Base-by-base conservation (phyloP, 768 basidiomycete species). In the Fistulinella prunicolor region DNA sequence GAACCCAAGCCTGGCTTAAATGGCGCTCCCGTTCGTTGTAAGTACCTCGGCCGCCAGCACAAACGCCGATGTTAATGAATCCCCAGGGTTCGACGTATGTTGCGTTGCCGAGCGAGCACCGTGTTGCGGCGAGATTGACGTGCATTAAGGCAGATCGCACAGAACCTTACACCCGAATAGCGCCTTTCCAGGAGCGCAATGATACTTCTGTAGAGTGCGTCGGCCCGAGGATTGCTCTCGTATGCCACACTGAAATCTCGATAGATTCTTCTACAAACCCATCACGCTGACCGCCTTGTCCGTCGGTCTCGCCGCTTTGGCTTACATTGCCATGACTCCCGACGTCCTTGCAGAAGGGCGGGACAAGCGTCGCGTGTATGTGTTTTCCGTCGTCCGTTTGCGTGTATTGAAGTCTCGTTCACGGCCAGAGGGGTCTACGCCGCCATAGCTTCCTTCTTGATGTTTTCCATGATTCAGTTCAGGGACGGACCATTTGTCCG, bases 401-500 rank as follows among this genome's bases (percentile, higher is more conserved):
- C n/a, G 14, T 16, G 21, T 38, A 2, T 39, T 42, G 49, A 51
- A 39, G 47, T 53, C 41, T 55, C 53, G 49, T 47, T 48, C 56
- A 44, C 45, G 19, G 39, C 23, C 60, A 91, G 89, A 42, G 90
- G 90, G 22, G 76, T 79, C 37, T 92, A 89, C 54, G 89, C 90
- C 44, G 77, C 85, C 10, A 73, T 86, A 40, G 75, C 76, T 9
- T 78, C 85, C 36, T 93, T 93, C 67, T 75, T 93, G 49, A 66
- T 80, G 51, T 93, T 91, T 68, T 87, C 86, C 23, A 86, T 87
- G 79, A 75, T 94, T 42, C 91, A 94, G 59, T 92, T 93, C 60
- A 84, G 90, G 49, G 90, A 94, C 63, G 90, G 90, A 0, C 90
- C 90, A 24, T 94, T 89, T 66, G 77, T 93, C 61, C 82, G 90